phyloP scores from a whole-genome alignment of 2,329 filamentous ascomycete species.

The Apiospora rasikravindrae region DNA sequence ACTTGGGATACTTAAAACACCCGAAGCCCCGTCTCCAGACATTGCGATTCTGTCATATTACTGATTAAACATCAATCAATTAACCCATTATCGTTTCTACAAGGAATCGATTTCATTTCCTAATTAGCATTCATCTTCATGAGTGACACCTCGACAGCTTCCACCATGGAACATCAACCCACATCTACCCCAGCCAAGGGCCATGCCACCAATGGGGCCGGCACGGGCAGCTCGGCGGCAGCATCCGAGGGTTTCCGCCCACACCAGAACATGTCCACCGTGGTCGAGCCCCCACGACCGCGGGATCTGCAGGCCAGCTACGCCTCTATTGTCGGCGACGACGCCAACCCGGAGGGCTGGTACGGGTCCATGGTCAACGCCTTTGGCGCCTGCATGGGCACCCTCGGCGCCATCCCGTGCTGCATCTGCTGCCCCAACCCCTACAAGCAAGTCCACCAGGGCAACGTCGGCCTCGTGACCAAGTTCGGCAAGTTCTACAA shows the following conservation, averaged over 20 bases:
- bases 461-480: conserved; percentile 93
- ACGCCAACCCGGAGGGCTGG: conserved; percentile 80
- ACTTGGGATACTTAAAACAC: neutral
- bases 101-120: neutral
- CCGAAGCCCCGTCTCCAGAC: neutral
- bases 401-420: conserved; percentile 85
- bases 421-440: conserved; percentile 93
- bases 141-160: neutral
- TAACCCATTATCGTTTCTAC: neutral
- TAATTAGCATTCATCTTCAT: neutral
- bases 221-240: neutral
- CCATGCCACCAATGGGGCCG: conserved; percentile 13
- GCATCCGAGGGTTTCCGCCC: conserved; percentile 51
- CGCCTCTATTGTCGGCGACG: conserved; percentile 66
- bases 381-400: conserved; percentile 77
- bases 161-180: conserved; percentile 15
- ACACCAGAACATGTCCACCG: conserved; percentile 58
- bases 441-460: conserved; percentile 90
- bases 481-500: conserved; percentile 95
- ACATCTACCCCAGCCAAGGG: neutral
- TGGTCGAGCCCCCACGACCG: conserved; percentile 77
- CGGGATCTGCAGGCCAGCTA: conserved; percentile 88
- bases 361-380: conserved; percentile 85
- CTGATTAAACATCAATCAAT: neutral
- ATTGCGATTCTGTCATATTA: neutral